Evolutionary conservation across 176 grass and related monocot genomes (phyloP).

Genomic region (Pontederia crassipes): DNA sequence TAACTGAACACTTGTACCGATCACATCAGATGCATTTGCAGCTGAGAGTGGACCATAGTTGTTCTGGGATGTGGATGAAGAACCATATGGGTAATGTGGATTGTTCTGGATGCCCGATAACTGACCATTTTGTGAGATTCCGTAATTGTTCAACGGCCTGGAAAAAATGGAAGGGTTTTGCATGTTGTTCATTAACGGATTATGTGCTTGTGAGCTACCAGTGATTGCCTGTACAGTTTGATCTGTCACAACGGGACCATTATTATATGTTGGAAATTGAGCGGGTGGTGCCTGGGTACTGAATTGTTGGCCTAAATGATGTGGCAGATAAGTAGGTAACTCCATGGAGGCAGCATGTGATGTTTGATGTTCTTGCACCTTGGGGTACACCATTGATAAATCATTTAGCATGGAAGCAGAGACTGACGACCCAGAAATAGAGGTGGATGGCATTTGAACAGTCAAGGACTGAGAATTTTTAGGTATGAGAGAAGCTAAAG

Average conservation of each 20-base stretch:
- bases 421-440: constrained; percentile 12
- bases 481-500: constrained; percentile 67
- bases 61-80: constrained; percentile 27
- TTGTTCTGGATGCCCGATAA: constrained; percentile 38
- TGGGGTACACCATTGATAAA: constrained; percentile 19
- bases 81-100: constrained; percentile 45
- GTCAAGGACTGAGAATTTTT: constrained; percentile 24
- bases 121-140: constrained; percentile 26
- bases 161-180: constrained; percentile 25
- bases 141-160: constrained; percentile 17
- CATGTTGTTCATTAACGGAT: constrained; percentile 28
- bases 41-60: constrained; percentile 20
- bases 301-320: constrained; percentile 31
- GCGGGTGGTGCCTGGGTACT: constrained; percentile 23
- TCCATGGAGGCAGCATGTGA: constrained; percentile 19
- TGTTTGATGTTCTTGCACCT: constrained; percentile 29
- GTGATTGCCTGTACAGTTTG: constrained; percentile 27
- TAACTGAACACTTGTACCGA: constrained; percentile 17
- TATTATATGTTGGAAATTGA: constrained; percentile 33
- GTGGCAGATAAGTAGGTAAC: constrained; percentile 24
- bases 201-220: constrained; percentile 36
- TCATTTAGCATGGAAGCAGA: constrained; percentile 20
- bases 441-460: constrained; percentile 34
- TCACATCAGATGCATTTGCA: constrained; percentile 18
- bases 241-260: constrained; percentile 24